Evolutionary conservation across 2,329 filamentous ascomycete species (phyloP), one percentile per base, ranked within the genome.

Genomic region (Leptographium radiaticola): DNA sequence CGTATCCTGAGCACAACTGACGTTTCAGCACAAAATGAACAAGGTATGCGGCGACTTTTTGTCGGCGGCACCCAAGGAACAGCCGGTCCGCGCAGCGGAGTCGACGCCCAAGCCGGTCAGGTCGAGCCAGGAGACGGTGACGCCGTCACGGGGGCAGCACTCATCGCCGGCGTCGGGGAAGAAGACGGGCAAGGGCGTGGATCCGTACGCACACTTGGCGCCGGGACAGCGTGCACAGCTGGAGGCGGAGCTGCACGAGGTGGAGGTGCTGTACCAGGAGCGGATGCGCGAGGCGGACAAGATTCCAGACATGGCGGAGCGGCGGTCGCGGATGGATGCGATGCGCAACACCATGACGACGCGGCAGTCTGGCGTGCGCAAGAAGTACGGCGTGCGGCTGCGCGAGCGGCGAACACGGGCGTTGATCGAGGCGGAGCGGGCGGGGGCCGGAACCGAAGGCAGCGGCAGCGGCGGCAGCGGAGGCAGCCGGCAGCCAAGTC

Each of bases 311-410:
- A 63, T 66, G 2, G 59, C 55, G 44, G 62, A 61, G 57, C 66
- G 61, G 50, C 66, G 58, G 55, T 58, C 16, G 1, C 64, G 59
- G 48, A 51, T 79, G 0, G 67, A 70, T 0, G 71, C 67, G 11
- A 59, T 80, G 1, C 72, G 72, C 43, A 80, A 80, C 57, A 71
- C 71, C 4, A 77, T 75, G 59, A 74, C 74, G 45, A 79, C 75
- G 4, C 78, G 76, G 54, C 76, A 79, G 61, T 79, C 75, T 52
- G 70, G 70, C n/a, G 74, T 78, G 4, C 71, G 78, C 13, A 80
- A 78, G 61, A 79, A 73, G 56, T 80, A 74, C 56, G 77, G 77
- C n/a, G 75, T 81, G 36, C 70, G 71, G 2, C 67, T 81, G 15
- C 71, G 75, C 0, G 69, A 73, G 57, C 67, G 75, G 13, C 72